A percentile compares a stretch with the other conserved stretches of the same genome.
These are phyloP conservation scores for Entomortierella parvispora DNA, from an alignment of 192 early-diverging fungal genomes.

Conservation along the genomic window DNA sequence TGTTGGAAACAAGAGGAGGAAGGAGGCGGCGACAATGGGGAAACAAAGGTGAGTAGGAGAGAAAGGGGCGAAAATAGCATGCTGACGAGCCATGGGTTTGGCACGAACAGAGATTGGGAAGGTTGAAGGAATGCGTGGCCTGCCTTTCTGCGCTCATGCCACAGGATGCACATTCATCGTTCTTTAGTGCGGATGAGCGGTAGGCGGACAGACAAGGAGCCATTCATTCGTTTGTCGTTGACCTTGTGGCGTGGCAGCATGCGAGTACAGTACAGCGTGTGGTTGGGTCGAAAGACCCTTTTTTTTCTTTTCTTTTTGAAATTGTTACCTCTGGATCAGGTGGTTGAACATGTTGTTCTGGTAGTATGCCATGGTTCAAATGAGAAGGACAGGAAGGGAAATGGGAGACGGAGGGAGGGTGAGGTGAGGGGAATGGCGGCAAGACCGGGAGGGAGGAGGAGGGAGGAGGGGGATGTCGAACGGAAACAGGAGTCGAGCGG, in stretches of 20 bases:
- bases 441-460: background rate
- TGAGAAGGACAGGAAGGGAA: background rate
- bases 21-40: background rate
- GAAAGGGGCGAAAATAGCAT: background rate
- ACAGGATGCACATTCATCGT: too few relatives aligned
- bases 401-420: background rate
- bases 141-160: background rate
- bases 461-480: background rate
- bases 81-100: background rate
- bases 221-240: too few relatives aligned
- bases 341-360: conserved; percentile 54
- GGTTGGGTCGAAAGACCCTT: too few relatives aligned
- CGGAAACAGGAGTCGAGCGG: background rate
- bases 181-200: background rate
- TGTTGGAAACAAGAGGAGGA: background rate
- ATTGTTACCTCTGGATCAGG: conserved; percentile 45
- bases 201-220: too few relatives aligned
- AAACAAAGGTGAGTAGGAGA: background rate
- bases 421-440: background rate
- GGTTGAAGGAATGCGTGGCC: background rate
- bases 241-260: too few relatives aligned
- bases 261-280: too few relatives aligned
- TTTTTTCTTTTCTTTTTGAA: too few relatives aligned
- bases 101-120: background rate
- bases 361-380: conserved; percentile 24